Base-by-base conservation (phyloP, 495 filamentous ascomycete genomes). In the Penicillium simplicissimum region DNA sequence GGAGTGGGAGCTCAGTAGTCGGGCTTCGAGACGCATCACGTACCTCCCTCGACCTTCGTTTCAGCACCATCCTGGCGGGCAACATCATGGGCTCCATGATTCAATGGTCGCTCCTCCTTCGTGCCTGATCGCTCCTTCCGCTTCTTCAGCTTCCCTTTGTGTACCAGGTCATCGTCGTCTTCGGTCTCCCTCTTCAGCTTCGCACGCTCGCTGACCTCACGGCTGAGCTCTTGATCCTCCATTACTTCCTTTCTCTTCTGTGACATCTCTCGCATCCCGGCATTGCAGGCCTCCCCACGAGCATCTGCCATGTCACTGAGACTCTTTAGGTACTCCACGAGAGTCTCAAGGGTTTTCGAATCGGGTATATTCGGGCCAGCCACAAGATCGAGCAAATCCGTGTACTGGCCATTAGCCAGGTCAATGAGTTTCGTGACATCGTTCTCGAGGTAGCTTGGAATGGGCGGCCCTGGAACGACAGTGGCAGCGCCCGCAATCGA, bases 311-410 rank as follows among this genome's bases (percentile, higher is more conserved):
- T 76, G 23, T 87, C 81, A 68, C 81, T 80, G 17, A 94, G 78
- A 21, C 78, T 80, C 59, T 87, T 87, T 25, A 96, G 79, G 55
- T 90, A 84, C 4, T 85, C 82, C 37, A 87, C 78, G 53, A 96
- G 76, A 25, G 80, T 81, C 55, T 91, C 87, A 55, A 96, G 81
- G 48, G 85, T 87, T 61, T 85, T 88, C 10, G 90, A 88, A 67
- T 90, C 88, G 37, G 92, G 92, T 33, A 92, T 92, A 35, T 84
- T 82, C 58, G 79, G 82, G 37, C 83, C 86, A 13, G 84, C 85
- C 67, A 85, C 76, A 35, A 84, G 79, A 34, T 93, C 90, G 23
- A 93, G 81, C 31, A 94, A 74, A 63, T 93, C 88, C 55, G 90
- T 85, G 74, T 90, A 92, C 42, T 83, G 83, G 58, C 87, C 68